Evolutionary conservation across 2,329 filamentous ascomycete species (phyloP).

Genomic region (Hypoxylon sp.): DNA sequence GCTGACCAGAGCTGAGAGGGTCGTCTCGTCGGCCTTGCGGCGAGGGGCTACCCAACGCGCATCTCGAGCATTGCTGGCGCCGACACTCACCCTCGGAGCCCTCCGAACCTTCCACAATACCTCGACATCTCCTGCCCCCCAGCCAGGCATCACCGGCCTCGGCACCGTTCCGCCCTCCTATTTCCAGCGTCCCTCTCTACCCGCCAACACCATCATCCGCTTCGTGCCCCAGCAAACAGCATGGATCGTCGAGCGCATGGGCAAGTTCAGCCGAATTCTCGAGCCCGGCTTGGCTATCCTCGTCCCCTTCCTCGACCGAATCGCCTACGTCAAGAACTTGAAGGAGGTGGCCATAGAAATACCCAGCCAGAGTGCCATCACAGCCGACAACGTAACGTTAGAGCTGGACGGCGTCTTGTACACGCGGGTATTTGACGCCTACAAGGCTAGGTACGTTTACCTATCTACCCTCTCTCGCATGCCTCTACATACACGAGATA

Average conservation of each 20-base stretch:
- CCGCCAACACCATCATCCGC: conserved; percentile 93
- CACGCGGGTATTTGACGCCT: conserved; percentile 96
- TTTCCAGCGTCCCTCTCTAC: conserved; percentile 81
- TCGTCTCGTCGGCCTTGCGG: conserved; percentile 46
- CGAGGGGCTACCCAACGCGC: conserved; percentile 32
- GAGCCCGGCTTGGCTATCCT: conserved; percentile 92
- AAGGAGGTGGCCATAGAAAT: conserved; percentile 98
- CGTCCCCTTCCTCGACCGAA: conserved; percentile 91
- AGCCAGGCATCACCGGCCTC: conserved; percentile 51
- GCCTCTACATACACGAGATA: not conserved
- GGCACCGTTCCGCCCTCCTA: conserved; percentile 76
- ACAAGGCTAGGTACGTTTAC: conserved; percentile 85
- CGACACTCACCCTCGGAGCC: conserved; percentile 34
- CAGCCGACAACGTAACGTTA: conserved; percentile 96
- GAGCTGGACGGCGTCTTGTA: conserved; percentile 97
- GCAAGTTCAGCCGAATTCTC: conserved; percentile 93
- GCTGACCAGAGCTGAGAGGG: conserved; percentile 48
- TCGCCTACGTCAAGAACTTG: conserved; percentile 97
- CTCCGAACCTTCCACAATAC: conserved; percentile 48
- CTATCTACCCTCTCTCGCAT: not conserved
- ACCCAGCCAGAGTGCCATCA: conserved; percentile 96
- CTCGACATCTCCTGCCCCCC: conserved; percentile 40
- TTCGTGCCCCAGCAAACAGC: conserved; percentile 99
- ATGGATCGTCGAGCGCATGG: conserved; percentile 99
- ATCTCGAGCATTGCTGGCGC: conserved; percentile 30